Conservation (phyloP, 1,284 basidiomycete genomes). For the Apiotrichum veenhuisii region DNA sequence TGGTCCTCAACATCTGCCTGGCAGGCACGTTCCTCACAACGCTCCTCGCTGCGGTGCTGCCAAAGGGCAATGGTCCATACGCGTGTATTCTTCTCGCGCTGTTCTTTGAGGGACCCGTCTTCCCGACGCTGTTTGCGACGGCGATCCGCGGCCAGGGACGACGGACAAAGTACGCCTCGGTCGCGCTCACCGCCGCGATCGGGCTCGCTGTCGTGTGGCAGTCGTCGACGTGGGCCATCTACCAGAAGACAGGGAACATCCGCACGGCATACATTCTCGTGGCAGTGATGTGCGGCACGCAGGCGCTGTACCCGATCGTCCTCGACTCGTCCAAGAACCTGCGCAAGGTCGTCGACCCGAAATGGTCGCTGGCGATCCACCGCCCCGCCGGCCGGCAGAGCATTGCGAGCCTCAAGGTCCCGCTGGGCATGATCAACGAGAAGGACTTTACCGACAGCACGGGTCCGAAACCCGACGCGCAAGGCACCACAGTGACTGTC, state of each 20-base stretch:
- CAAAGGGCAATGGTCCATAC: conserved; percentile 23
- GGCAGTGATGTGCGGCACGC: conserved; percentile 22
- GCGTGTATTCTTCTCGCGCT: conserved; percentile 33
- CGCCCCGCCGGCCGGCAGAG: background rate
- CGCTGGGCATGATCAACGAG: background rate
- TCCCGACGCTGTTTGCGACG: conserved; percentile 46
- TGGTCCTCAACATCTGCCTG: conserved; percentile 34
- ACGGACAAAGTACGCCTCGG: conserved; percentile 37
- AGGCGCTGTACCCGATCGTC: conserved; percentile 23
- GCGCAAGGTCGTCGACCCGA: conserved; percentile 35
- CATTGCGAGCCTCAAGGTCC: background rate
- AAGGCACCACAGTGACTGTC: background rate
- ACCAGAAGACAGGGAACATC: conserved; percentile 7
- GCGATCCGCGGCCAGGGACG: conserved; percentile 39
- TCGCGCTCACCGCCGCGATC: conserved; percentile 33
- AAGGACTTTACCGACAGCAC: background rate
- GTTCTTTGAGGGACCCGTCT: conserved; percentile 46
- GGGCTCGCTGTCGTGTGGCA: conserved; percentile 33
- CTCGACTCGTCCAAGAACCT: conserved; percentile 19
- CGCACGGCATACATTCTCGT: conserved; percentile 22
- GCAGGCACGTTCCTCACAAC: conserved; percentile 35
- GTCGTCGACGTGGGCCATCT: conserved; percentile 29
- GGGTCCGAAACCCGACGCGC: background rate
- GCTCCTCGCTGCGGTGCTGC: conserved; percentile 31
- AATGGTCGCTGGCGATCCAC: conserved; percentile 13